phyloP scores from a whole-genome alignment of 108 stramenopile genomes.

The Cyclotella sp. region DNA sequence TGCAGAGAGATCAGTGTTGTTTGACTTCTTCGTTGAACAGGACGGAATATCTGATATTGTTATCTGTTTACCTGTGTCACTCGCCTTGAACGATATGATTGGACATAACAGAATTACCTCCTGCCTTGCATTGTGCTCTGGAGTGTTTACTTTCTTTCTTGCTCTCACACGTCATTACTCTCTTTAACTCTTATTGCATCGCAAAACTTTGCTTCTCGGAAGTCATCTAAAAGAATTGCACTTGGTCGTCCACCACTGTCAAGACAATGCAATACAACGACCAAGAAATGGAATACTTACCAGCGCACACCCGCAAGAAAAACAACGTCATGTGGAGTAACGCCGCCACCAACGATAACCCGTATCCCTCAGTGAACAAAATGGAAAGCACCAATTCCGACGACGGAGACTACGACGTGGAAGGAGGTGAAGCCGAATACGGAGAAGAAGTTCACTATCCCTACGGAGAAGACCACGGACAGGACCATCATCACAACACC shows the following conservation, averaged over 20 bases:
- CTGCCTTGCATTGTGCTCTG: no score
- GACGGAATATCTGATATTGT: no score
- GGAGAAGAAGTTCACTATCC: constrained; percentile 10
- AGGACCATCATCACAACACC: neutral
- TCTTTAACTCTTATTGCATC: neutral
- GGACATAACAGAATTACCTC: no score
- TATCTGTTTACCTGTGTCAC: no score
- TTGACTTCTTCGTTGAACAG: no score
- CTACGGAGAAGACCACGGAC: neutral
- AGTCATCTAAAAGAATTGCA: neutral
- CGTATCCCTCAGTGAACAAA: neutral
- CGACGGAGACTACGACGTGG: constrained; percentile 24
- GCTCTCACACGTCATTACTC: no score
- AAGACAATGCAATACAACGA: neutral
- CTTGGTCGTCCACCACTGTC: neutral
- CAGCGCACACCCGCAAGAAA: neutral
- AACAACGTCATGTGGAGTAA: neutral
- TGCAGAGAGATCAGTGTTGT: no score
- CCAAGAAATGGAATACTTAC: constrained; percentile 6
- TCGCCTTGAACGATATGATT: no score
- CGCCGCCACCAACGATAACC: constrained; percentile 5
- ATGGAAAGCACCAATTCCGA: constrained; percentile 38
- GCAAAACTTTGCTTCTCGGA: neutral
- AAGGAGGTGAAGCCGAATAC: neutral
- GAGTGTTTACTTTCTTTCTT: no score